phyloP scores from a whole-genome alignment of 345 rosid species.

The Eucalyptus erythrocorys region DNA sequence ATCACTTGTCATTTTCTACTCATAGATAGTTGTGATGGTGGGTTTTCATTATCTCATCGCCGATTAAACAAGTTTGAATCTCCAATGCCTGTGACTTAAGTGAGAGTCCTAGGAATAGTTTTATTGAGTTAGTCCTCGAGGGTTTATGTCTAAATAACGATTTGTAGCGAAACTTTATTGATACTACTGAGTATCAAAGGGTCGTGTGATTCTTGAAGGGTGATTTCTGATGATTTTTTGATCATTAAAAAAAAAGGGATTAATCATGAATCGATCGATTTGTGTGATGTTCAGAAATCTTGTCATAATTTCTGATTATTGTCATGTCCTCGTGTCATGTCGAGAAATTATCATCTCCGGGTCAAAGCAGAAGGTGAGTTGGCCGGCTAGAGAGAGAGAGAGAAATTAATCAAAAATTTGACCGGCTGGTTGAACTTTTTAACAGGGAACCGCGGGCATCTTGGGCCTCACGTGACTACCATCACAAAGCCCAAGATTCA shows the following conservation, averaged over 20 bases:
- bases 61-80: no score
- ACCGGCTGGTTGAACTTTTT: not conserved
- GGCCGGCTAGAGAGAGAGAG: not conserved
- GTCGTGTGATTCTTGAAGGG: no score
- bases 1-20: no score
- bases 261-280: not conserved
- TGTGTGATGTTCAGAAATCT: not conserved
- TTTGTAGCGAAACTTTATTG: no score
- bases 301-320: not conserved
- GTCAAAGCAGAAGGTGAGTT: not conserved
- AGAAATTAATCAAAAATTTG: not conserved
- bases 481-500: slow-evolving; percentile 14
- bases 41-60: no score
- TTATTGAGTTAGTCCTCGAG: no score
- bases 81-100: no score
- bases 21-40: no score
- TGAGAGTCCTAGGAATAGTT: no score
- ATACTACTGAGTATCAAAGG: no score
- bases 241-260: not conserved
- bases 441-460: slow-evolving; percentile 57
- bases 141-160: no score
- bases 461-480: slow-evolving; percentile 76
- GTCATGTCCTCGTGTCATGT: not conserved
- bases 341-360: not conserved
- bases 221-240: no score